These are phyloP conservation scores for Cercospora janseana DNA, from an alignment of 2,329 filamentous ascomycete species.

Conservation along the genomic window DNA sequence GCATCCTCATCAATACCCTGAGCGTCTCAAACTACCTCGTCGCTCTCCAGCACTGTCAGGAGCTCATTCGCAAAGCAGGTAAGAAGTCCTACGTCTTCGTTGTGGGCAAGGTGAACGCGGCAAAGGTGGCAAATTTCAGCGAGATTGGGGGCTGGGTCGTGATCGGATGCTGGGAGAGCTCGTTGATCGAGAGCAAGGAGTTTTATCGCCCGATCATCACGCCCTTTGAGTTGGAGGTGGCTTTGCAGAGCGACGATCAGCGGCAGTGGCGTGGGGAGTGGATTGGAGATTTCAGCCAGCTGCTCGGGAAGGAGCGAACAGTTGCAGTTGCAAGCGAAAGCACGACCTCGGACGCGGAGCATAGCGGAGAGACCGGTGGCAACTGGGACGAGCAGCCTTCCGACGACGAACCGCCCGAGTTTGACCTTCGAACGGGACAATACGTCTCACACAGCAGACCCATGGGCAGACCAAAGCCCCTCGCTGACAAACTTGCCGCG, in stretches of 20 bases:
- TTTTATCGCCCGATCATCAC: constrained; percentile 90
- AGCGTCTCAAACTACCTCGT: constrained; percentile 86
- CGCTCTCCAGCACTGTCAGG: constrained; percentile 71
- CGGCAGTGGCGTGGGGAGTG: constrained; percentile 84
- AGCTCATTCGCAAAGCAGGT: constrained; percentile 70
- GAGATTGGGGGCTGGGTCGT: constrained; percentile 97
- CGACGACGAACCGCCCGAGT: constrained; percentile 68
- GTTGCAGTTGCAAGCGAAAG: constrained; percentile 10
- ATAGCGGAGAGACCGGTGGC: constrained; percentile 39
- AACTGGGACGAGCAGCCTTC: constrained; percentile 68
- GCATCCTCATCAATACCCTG: constrained; percentile 93
- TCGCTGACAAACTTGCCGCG: not conserved
- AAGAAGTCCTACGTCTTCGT: constrained; percentile 98
- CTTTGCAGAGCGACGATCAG: constrained; percentile 70
- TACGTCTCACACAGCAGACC: constrained; percentile 78
- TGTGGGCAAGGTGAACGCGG: constrained; percentile 91
- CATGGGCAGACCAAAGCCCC: constrained; percentile 49
- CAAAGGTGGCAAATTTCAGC: constrained; percentile 93
- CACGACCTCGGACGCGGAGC: constrained; percentile 37
- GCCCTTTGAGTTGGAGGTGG: constrained; percentile 85
- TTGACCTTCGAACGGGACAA: constrained; percentile 83
- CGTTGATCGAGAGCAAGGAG: constrained; percentile 80
- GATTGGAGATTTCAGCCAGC: constrained; percentile 78
- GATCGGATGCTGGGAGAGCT: constrained; percentile 97
- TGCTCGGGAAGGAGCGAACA: constrained; percentile 49